Evolutionary conservation across 1,284 basidiomycete genomes (phyloP).

Genomic region (Anthracocystis panici-leucophaei): DNA sequence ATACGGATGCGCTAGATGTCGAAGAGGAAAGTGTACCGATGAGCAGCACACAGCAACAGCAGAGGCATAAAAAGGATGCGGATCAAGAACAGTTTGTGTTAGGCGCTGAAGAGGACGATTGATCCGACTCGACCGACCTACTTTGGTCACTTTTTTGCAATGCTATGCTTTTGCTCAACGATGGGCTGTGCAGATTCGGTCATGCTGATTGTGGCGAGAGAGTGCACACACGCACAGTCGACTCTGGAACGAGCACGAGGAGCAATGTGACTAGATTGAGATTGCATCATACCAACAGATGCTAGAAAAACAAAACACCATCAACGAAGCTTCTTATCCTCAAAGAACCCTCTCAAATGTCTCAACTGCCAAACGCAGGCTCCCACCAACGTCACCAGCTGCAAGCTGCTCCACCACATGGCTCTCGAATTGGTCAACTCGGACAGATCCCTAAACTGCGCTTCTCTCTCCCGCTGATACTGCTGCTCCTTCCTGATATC

Average conservation of each 20-base stretch:
- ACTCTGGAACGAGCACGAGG: too few species aligned
- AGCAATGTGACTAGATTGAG: not conserved
- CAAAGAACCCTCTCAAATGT: constrained; percentile 75
- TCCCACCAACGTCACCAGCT: constrained; percentile 84
- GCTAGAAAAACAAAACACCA: too few species aligned
- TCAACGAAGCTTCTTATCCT: constrained; percentile 67
- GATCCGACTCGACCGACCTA: not conserved
- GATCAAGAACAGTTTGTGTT: constrained; percentile 50
- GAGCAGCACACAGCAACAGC: constrained; percentile 2
- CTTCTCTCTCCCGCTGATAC: constrained; percentile 92
- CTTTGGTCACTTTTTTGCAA: not conserved
- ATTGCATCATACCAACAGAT: not conserved
- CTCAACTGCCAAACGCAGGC: constrained; percentile 93
- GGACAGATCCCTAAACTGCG: constrained; percentile 88
- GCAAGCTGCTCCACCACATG: constrained; percentile 90
- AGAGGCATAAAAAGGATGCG: constrained; percentile 8
- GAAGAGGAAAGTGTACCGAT: not conserved
- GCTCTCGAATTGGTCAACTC: constrained; percentile 89
- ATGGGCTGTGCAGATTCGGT: too few species aligned
- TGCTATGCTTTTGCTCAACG: not conserved
- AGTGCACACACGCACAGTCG: too few species aligned
- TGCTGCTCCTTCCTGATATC: constrained; percentile 96
- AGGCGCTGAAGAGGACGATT: constrained; percentile 39
- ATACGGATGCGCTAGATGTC: constrained; percentile 11
- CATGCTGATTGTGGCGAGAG: too few species aligned